These are phyloP conservation scores for Epicoccum sorghinum DNA, from an alignment of 2,329 filamentous ascomycete species.

Conservation along the genomic window DNA sequence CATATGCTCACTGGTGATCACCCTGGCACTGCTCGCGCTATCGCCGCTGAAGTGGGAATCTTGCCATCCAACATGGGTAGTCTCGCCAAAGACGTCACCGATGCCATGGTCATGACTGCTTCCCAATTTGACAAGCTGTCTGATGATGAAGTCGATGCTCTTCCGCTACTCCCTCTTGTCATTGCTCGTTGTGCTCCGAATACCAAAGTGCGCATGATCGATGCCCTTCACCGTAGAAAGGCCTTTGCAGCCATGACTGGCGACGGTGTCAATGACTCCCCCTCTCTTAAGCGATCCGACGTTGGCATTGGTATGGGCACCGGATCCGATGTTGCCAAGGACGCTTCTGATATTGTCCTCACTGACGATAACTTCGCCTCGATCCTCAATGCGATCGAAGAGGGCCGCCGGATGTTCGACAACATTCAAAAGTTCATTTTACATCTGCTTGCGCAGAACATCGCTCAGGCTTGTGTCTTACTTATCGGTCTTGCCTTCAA, in stretches of 20 bases:
- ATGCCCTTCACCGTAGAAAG: slow-evolving; percentile 49
- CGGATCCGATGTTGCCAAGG: slow-evolving; percentile 53
- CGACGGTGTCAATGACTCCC: slow-evolving; percentile 55
- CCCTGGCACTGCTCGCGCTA: slow-evolving; percentile 53
- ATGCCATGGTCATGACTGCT: slow-evolving; percentile 43
- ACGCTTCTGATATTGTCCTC: slow-evolving; percentile 53
- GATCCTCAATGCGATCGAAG: slow-evolving; percentile 54
- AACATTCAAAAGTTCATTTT: slow-evolving; percentile 54
- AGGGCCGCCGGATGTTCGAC: slow-evolving; percentile 54
- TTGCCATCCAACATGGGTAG: slow-evolving; percentile 52
- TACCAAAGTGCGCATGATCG: slow-evolving; percentile 55
- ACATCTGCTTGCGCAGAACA: slow-evolving; percentile 41
- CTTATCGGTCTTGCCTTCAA: slow-evolving; percentile 45
- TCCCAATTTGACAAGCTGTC: slow-evolving; percentile 51
- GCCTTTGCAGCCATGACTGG: slow-evolving; percentile 52
- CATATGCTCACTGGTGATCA: slow-evolving; percentile 58
- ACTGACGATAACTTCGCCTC: slow-evolving; percentile 55
- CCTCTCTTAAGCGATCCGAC: slow-evolving; percentile 53
- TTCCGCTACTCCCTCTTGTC: slow-evolving; percentile 50
- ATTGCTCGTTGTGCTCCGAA: slow-evolving; percentile 53
- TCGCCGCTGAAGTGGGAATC: slow-evolving; percentile 52
- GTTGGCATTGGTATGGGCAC: slow-evolving; percentile 56
- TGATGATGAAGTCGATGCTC: slow-evolving; percentile 50
- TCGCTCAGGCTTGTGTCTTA: slow-evolving; percentile 43
- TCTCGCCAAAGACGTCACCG: slow-evolving; percentile 31